phyloP scores from a whole-genome alignment of 352 stramenopile genomes.

The Pythium scleroteichum region DNA sequence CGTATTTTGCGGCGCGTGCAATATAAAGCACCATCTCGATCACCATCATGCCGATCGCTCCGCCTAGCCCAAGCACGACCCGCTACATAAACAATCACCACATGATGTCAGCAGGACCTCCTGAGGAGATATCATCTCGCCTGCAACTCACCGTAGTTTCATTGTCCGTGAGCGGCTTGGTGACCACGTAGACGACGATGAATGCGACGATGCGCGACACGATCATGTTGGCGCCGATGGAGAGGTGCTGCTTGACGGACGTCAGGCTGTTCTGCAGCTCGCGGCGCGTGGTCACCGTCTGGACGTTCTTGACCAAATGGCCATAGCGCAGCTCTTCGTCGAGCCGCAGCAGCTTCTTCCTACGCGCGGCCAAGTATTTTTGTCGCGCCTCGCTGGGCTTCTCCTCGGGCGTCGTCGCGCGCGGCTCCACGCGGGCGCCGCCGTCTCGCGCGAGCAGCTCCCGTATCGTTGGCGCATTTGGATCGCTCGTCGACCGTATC shows the following conservation, averaged over 20 bases:
- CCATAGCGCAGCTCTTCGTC: constrained; percentile 84
- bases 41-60: constrained; percentile 85
- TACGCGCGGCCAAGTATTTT: constrained; percentile 50
- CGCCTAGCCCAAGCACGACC: constrained; percentile 62
- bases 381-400: constrained; percentile 5
- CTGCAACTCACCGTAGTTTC: constrained; percentile 63
- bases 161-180: constrained; percentile 60
- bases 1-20: constrained; percentile 64
- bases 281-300: constrained; percentile 38
- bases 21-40: constrained; percentile 90
- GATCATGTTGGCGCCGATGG: constrained; percentile 85
- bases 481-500: constrained; percentile 15
- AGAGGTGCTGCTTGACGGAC: constrained; percentile 75
- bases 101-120: constrained; percentile 6
- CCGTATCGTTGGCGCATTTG: constrained; percentile 18
- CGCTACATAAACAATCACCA: constrained; percentile 34
- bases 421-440: constrained; percentile 6
- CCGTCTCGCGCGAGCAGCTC: constrained; percentile 15
- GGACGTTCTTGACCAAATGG: constrained; percentile 72
- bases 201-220: constrained; percentile 80
- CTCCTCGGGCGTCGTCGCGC: constrained; percentile 7
- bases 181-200: constrained; percentile 76
- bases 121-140: background rate
- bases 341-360: constrained; percentile 64
- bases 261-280: constrained; percentile 66